phyloP scores from a whole-genome alignment of 371 early-diverging fungal species.

The Umbelopsis sp. region DNA sequence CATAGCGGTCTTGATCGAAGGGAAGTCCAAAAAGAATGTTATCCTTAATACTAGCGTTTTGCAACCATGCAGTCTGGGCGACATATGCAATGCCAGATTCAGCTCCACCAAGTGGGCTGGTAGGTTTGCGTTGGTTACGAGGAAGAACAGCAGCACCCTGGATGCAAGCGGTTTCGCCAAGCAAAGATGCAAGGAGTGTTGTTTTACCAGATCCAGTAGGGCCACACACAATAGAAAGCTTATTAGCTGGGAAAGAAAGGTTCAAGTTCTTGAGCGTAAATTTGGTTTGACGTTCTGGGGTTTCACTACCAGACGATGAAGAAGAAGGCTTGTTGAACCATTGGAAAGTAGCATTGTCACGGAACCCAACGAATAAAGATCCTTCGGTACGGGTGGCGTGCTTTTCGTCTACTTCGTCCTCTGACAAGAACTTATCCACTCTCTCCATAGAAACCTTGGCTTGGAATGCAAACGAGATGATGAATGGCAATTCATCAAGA shows the following conservation, averaged over 20 bases:
- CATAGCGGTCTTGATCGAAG: conserved; percentile 67
- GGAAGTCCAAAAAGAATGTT: conserved; percentile 83
- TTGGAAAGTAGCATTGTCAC: conserved; percentile 53
- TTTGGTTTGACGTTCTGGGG: conserved; percentile 28
- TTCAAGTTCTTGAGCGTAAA: conserved; percentile 60
- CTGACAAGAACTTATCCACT: conserved; percentile 67
- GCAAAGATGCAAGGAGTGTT: conserved; percentile 68
- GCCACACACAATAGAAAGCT: conserved; percentile 79
- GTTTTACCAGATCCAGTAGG: conserved; percentile 84
- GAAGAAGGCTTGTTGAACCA: conserved; percentile 45
- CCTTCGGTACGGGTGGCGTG: conserved; percentile 26
- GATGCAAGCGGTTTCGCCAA: conserved; percentile 57
- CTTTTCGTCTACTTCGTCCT: conserved; percentile 65
- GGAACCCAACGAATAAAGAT: conserved; percentile 41
- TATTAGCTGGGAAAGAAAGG: conserved; percentile 60
- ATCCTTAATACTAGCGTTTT: conserved; percentile 78
- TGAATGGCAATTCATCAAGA: conserved; percentile 72
- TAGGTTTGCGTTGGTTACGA: conserved; percentile 24
- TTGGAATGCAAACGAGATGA: conserved; percentile 67
- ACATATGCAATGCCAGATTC: conserved; percentile 74
- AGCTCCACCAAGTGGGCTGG: conserved; percentile 34
- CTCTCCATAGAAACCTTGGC: conserved; percentile 76
- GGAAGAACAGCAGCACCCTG: conserved; percentile 53
- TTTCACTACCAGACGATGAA: conserved; percentile 22
- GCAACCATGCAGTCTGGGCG: conserved; percentile 83